Base-by-base conservation (phyloP, 768 basidiomycete species). In the Termitomyces sp. region DNA sequence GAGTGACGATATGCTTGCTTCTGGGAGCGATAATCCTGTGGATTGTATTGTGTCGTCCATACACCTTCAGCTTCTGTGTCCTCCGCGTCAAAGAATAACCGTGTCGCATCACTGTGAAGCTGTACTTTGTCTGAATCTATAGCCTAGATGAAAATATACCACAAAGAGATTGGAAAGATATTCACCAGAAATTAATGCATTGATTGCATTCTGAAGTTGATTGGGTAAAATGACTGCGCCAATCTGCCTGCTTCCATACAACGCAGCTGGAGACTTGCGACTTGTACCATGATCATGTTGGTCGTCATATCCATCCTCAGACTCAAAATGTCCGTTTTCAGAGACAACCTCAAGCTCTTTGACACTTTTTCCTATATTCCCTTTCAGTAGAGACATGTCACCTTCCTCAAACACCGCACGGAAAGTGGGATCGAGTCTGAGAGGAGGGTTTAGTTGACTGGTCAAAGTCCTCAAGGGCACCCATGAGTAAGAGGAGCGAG, bases 201-300 rank as follows among this genome's bases (percentile, higher is more conserved):
- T 77, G 48, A 97, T 86, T 5, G 86, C 73, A 12, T 75, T 74
- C 61, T 85, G 80, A 42, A 98, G 75, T 68, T 94, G 86, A 9
- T 78, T 68, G 0, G 94, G 88, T 12, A 98, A 64, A 12, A 86
- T 72, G 8, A 94, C 83, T 43, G 85, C 73, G 9, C 91, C 90
- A 47, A 91, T 78, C 42, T 79, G 73, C 56, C 84, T 77, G 62
- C 88, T 87, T 17, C 94, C 95, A 68, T 90, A 90, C 23, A 76
- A 73, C 19, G 93, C 92, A 21, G 91, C 92, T 42, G 91, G 88
- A 25, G 91, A 92, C 66, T 89, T 89, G 68, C 80, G 66, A 61
- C 75, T 61, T 60, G 60, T 64, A 25, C 69, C 69, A 5, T 55
- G 45, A 12, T 52, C 39, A 21, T 65, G 56, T 17, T 68, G 70